These are phyloP conservation scores for Globisporangium yorkense DNA, from an alignment of 352 stramenopile genomes.

Conservation along the genomic window DNA sequence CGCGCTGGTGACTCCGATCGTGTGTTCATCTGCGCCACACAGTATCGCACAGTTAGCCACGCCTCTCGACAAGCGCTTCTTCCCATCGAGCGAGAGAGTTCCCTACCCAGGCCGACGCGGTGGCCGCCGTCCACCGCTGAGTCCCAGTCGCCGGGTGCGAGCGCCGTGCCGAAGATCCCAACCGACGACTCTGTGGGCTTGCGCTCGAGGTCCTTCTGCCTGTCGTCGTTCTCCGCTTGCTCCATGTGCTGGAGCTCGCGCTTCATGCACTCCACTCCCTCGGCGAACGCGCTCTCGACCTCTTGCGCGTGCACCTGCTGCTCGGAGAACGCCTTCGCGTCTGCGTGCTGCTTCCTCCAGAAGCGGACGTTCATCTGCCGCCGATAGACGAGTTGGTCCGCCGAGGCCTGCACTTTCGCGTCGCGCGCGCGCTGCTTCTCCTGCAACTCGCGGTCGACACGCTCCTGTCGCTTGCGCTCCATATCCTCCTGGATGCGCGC, in stretches of 20 bases:
- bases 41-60: neutral
- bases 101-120: conserved; percentile 43
- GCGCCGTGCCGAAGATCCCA: conserved; percentile 50
- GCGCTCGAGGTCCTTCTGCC: conserved; percentile 13
- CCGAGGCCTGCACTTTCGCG: conserved; percentile 15
- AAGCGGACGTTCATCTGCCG: conserved; percentile 59
- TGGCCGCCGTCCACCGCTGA: conserved; percentile 38
- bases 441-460: conserved; percentile 29
- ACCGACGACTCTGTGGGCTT: conserved; percentile 18
- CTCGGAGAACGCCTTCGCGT: conserved; percentile 39
- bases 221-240: conserved; percentile 18
- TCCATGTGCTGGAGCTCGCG: conserved; percentile 32
- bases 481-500: conserved; percentile 27
- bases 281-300: conserved; percentile 13
- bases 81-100: neutral
- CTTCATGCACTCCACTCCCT: conserved; percentile 24
- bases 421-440: conserved; percentile 26
- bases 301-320: conserved; percentile 30
- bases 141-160: conserved; percentile 48
- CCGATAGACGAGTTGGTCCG: conserved; percentile 22
- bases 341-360: conserved; percentile 60
- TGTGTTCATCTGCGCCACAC: conserved; percentile 36
- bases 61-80: too few species aligned
- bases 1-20: conserved; percentile 33
- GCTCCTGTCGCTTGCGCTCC: conserved; percentile 31